These are phyloP conservation scores for Zalaria sp. DNA, from an alignment of 2,329 filamentous ascomycete species.

Conservation along the genomic window DNA sequence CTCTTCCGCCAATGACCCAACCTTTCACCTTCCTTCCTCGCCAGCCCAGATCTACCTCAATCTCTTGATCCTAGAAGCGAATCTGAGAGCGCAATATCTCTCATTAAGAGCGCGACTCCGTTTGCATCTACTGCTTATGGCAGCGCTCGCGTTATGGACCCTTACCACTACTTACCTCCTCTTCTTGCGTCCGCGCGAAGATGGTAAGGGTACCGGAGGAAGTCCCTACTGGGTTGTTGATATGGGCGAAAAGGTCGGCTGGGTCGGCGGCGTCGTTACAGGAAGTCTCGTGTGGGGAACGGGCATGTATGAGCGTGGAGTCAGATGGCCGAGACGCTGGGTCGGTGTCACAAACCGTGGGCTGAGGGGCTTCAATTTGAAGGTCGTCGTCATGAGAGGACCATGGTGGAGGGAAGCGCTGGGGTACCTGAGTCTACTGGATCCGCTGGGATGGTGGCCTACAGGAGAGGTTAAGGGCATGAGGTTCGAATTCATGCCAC, in stretches of 20 bases:
- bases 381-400: constrained; percentile 77
- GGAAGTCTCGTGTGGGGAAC: constrained; percentile 82
- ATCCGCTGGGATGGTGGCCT: constrained; percentile 15
- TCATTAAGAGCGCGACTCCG: constrained; percentile 75
- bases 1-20: constrained; percentile 46
- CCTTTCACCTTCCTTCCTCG: constrained; percentile 71
- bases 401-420: constrained; percentile 70
- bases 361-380: constrained; percentile 84
- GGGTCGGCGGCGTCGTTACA: constrained; percentile 82
- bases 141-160: constrained; percentile 68
- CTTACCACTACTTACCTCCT: constrained; percentile 76
- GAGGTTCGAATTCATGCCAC: constrained; percentile 21
- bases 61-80: constrained; percentile 89
- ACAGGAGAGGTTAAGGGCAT: constrained; percentile 15
- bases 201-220: constrained; percentile 80
- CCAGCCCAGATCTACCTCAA: constrained; percentile 97
- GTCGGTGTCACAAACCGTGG: constrained; percentile 80
- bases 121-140: constrained; percentile 85
- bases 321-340: constrained; percentile 89
- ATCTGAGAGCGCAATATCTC: constrained; percentile 82
- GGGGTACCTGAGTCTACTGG: constrained; percentile 26
- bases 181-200: constrained; percentile 90
- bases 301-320: constrained; percentile 89
- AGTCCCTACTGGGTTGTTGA: constrained; percentile 96
- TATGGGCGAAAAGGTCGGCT: constrained; percentile 75